Evolutionary conservation across 2,329 filamentous ascomycete species (phyloP).

Genomic region (Xylariales sp.): DNA sequence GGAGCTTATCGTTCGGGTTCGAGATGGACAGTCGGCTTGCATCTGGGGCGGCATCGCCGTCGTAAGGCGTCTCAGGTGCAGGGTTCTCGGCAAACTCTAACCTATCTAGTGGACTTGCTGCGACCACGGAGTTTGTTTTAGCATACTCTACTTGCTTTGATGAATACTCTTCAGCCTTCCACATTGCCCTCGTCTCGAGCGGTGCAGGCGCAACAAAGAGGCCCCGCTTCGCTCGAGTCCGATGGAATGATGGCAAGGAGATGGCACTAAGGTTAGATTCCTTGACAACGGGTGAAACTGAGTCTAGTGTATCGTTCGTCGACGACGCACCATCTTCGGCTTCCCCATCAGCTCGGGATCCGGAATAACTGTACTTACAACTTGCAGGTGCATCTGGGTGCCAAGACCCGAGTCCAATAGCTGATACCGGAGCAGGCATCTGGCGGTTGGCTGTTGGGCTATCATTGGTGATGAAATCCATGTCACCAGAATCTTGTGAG

Average conservation of each 20-base stretch:
- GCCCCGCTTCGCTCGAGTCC: conserved; percentile 27
- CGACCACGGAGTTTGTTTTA: conserved; percentile 46
- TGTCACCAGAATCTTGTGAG: conserved; percentile 27
- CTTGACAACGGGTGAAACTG: conserved; percentile 26
- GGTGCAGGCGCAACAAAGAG: conserved; percentile 30
- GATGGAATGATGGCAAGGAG: conserved; percentile 33
- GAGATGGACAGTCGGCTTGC: conserved; percentile 82
- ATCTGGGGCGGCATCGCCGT: conserved; percentile 70
- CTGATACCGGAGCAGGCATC: conserved; percentile 37
- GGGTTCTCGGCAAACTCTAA: conserved; percentile 42
- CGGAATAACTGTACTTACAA: conserved; percentile 39
- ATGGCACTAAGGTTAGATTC: conserved; percentile 26
- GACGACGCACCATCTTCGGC: conserved; percentile 12
- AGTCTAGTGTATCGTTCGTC: conserved; percentile 15
- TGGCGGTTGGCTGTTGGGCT: conserved; percentile 44
- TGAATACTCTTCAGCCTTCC: no score
- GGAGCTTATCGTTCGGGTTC: conserved; percentile 39
- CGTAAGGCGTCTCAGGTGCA: conserved; percentile 75
- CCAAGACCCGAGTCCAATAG: conserved; percentile 23
- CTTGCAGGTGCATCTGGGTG: conserved; percentile 19
- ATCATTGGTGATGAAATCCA: conserved; percentile 34
- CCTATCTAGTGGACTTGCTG: conserved; percentile 59
- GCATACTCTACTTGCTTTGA: conserved; percentile 39
- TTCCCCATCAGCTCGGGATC: conserved; percentile 12
- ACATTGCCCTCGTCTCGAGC: conserved; percentile 17